Percentiles rank a stretch among this genome's conserved stretches.
phyloP scores from a whole-genome alignment of 257 asterid genomes.

The Datura wrightii region DNA sequence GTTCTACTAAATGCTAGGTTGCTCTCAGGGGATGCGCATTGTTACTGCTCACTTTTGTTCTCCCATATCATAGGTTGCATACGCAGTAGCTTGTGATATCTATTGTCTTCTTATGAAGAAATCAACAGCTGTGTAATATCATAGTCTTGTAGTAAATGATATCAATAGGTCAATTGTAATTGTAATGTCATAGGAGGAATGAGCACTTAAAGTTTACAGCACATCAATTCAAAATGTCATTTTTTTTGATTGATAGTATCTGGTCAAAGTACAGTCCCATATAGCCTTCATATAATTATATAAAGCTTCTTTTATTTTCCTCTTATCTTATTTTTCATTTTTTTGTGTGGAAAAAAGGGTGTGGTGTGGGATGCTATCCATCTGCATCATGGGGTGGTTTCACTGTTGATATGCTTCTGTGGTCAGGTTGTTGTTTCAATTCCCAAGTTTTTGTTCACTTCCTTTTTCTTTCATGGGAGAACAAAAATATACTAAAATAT shows the following conservation, averaged over 20 bases:
- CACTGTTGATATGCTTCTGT: background rate
- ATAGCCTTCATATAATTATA: constrained; percentile 5
- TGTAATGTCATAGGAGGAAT: constrained; percentile 23
- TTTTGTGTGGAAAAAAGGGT: background rate
- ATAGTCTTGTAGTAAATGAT: background rate
- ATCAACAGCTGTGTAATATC: background rate
- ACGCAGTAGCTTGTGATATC: background rate
- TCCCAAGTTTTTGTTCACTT: background rate
- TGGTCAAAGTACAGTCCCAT: background rate
- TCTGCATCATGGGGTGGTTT: background rate
- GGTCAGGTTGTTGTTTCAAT: background rate
- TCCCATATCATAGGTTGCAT: background rate
- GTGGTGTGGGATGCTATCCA: background rate
- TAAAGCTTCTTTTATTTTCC: background rate
- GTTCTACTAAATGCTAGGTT: background rate
- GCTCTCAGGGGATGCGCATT: background rate
- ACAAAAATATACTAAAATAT: background rate
- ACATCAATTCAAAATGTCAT: constrained; percentile 17
- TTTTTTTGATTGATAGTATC: constrained; percentile 14
- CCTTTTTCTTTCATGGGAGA: background rate
- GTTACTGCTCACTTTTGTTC: background rate
- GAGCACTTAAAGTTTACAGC: background rate
- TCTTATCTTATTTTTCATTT: background rate
- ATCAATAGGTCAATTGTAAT: constrained; percentile 17
- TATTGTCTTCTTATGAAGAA: background rate